Percentiles rank a stretch among this genome's conserved stretches.
Conservation (phyloP, 768 basidiomycete genomes). For the Mrakia blollopis region DNA sequence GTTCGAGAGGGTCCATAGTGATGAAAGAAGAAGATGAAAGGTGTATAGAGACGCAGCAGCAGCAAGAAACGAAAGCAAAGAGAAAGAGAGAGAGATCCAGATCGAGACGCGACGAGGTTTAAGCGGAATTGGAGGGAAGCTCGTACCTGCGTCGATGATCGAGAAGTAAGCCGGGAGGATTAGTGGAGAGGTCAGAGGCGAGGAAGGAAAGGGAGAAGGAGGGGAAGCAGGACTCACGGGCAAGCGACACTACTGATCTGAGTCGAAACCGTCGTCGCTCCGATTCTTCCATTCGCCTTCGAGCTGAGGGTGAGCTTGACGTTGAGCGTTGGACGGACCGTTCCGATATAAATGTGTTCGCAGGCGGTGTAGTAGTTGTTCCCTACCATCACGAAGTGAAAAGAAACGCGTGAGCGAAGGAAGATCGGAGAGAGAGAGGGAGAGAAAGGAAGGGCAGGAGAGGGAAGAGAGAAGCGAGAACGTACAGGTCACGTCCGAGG, state of each 20-base stretch:
- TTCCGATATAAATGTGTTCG: conserved; percentile 49
- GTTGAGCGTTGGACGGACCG: conserved; percentile 24
- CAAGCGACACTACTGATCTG: conserved; percentile 28
- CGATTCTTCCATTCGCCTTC: conserved; percentile 3
- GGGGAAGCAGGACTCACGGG: conserved; percentile 18
- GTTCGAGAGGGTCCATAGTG: not conserved
- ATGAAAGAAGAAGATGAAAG: not conserved
- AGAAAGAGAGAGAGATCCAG: not conserved
- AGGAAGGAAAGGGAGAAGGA: not conserved
- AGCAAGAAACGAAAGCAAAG: not conserved
- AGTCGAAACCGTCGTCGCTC: not conserved
- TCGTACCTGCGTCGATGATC: conserved; percentile 14
- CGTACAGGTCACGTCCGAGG: conserved; percentile 75
- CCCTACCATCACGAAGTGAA: conserved; percentile 49
- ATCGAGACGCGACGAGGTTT: not conserved
- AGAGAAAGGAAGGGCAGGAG: too few relatives aligned
- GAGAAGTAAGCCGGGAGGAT: not conserved
- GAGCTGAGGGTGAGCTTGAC: conserved; percentile 10
- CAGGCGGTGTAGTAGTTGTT: conserved; percentile 71
- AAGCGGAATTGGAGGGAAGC: conserved; percentile 14
- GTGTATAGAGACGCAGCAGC: not conserved
- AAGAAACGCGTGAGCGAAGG: not conserved
- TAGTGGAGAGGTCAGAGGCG: not conserved
- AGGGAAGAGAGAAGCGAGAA: conserved; percentile 31
- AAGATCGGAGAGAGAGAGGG: not conserved